A percentile compares a stretch with the other conserved stretches of the same genome.
phyloP scores from a whole-genome alignment of 495 filamentous ascomycete genomes.

The Xanthoparmelia taractica region DNA sequence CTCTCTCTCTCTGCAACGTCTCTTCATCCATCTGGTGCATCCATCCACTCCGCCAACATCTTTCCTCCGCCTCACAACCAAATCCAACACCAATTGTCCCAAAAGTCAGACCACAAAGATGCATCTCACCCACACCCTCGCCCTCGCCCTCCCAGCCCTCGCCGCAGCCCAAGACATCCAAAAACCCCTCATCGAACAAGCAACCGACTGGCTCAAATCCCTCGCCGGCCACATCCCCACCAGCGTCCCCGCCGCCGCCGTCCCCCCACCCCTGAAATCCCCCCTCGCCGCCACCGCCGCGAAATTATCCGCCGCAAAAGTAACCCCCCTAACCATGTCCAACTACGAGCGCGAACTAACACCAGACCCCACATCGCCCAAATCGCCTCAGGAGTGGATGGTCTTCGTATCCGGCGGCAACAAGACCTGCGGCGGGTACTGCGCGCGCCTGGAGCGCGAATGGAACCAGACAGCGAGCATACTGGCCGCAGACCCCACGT shows the following conservation, averaged over 20 bases:
- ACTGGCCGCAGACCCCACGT: conserved; percentile 55
- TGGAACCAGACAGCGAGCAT: conserved; percentile 62
- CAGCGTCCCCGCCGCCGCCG: conserved; percentile 31
- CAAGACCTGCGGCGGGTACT: conserved; percentile 67
- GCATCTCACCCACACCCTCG: conserved; percentile 59
- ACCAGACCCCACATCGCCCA: conserved; percentile 45
- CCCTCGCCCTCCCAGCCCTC: conserved; percentile 61
- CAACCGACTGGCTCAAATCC: conserved; percentile 58
- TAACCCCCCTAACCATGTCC: conserved; percentile 52
- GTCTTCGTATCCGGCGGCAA: conserved; percentile 76
- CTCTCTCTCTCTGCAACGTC: conserved; percentile 4
- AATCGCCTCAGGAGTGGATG: conserved; percentile 66
- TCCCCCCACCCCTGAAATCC: conserved; percentile 35
- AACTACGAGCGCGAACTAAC: conserved; percentile 67
- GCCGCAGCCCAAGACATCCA: conserved; percentile 61
- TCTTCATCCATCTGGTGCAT: background rate
- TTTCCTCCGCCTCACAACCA: background rate
- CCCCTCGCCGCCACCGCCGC: conserved; percentile 37
- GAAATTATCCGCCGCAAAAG: conserved; percentile 47
- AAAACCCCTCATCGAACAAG: conserved; percentile 60
- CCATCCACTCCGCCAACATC: background rate
- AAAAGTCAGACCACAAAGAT: conserved; percentile 41
- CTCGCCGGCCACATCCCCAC: conserved; percentile 53
- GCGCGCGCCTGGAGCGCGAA: conserved; percentile 43
- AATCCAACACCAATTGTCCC: background rate